phyloP scores from a whole-genome alignment of 805 yeast species.

The Saturnispora bothae region DNA sequence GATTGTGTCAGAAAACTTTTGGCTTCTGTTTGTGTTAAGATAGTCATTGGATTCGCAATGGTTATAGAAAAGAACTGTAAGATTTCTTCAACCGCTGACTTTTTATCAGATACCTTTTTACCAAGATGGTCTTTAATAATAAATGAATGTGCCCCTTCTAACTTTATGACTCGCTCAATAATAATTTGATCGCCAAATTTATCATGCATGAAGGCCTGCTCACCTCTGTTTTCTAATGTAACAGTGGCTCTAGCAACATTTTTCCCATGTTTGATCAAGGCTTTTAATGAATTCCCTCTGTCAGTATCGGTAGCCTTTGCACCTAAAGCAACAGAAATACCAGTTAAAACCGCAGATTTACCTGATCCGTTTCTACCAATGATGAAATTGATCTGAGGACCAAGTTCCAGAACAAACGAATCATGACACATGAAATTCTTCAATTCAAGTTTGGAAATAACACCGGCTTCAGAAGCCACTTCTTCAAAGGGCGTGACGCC shows the following conservation, averaged over 20 bases:
- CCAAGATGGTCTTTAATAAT: slow-evolving; percentile 43
- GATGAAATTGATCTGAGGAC: slow-evolving; percentile 75
- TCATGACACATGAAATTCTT: slow-evolving; percentile 87
- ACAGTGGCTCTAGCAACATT: slow-evolving; percentile 58
- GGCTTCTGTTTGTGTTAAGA: slow-evolving; percentile 89
- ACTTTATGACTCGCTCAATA: slow-evolving; percentile 55
- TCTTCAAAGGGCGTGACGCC: no score
- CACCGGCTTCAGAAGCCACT: slow-evolving; percentile 54
- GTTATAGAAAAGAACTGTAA: slow-evolving; percentile 63
- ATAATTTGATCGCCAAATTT: slow-evolving; percentile 59
- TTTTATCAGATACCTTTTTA: slow-evolving; percentile 46
- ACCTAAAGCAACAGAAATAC: slow-evolving; percentile 78
- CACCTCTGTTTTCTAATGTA: slow-evolving; percentile 52
- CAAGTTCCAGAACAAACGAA: slow-evolving; percentile 61
- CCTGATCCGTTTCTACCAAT: slow-evolving; percentile 91
- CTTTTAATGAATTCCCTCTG: slow-evolving; percentile 64
- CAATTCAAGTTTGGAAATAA: slow-evolving; percentile 50
- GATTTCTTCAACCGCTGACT: slow-evolving; percentile 55
- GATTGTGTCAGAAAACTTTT: slow-evolving; percentile 77
- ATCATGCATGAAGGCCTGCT: slow-evolving; percentile 53
- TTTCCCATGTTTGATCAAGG: slow-evolving; percentile 68
- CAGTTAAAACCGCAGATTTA: slow-evolving; percentile 79
- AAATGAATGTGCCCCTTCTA: slow-evolving; percentile 45
- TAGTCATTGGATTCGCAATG: slow-evolving; percentile 84
- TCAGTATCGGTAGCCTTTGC: slow-evolving; percentile 82